These are phyloP conservation scores for Trichoderma koningii DNA, from an alignment of 2,329 filamentous ascomycete species.

Conservation along the genomic window DNA sequence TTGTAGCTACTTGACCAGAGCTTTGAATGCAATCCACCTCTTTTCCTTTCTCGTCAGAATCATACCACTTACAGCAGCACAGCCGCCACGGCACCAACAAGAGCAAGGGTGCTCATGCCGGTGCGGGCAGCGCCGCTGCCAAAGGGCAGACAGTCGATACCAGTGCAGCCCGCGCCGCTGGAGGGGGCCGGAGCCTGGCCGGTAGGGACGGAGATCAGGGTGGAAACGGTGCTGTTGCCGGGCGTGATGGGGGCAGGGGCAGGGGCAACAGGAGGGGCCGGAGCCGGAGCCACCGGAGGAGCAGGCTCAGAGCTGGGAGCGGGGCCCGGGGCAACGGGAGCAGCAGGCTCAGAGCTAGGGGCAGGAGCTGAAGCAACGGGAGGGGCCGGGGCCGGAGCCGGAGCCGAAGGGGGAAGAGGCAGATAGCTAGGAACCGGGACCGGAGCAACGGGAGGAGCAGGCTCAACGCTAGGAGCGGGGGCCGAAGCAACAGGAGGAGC, in stretches of 20 bases:
- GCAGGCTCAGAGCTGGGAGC: neutral
- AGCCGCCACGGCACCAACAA: slow-evolving; percentile 30
- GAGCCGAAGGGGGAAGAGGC: neutral
- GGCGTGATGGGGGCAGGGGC: neutral
- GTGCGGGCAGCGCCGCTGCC: slow-evolving; percentile 31
- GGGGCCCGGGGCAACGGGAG: neutral
- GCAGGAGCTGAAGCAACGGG: neutral
- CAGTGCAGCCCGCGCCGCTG: slow-evolving; percentile 25
- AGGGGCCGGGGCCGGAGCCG: neutral
- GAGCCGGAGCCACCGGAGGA: neutral
- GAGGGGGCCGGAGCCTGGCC: slow-evolving; percentile 5
- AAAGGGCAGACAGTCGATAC: slow-evolving; percentile 22
- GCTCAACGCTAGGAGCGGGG: neutral
- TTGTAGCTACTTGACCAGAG: neutral
- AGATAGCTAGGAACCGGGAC: too few relatives aligned
- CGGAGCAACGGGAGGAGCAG: neutral
- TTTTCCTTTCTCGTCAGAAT: neutral
- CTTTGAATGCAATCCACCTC: neutral
- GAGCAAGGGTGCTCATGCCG: slow-evolving; percentile 31
- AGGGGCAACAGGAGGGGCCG: too few relatives aligned
- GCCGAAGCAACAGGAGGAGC: neutral
- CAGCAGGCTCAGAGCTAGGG: neutral
- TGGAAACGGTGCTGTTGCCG: slow-evolving; percentile 6
- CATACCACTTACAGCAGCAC: slow-evolving; percentile 25
- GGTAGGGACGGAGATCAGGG: slow-evolving; percentile 1